Base-by-base conservation (phyloP, 1,139 yeast species). In the Starmera stellimalicola region DNA sequence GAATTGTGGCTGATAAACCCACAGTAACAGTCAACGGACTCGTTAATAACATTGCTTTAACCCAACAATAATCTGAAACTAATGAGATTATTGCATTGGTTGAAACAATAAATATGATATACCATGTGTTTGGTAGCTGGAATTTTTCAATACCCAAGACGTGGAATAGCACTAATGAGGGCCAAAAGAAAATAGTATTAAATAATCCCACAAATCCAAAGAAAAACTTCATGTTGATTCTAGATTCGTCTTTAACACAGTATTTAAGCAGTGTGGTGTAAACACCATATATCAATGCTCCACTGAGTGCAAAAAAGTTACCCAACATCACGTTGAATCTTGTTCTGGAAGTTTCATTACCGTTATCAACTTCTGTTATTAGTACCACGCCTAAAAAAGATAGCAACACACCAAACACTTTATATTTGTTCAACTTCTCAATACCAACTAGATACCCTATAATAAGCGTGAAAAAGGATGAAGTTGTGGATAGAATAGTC, bases 21-120 rank as follows among this genome's bases (percentile, higher is more conserved):
- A 91, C 94, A 0, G 98, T 91, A 3, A 88, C 97, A 0, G 95
- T 88, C 41, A 91, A 65, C 0, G 98, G 98, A 32, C 93, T 79
- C 1, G 98, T 91, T 52, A 91, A 63, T 24, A 91, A 66, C 69
- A 88, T 93, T 1, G 97, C 95, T 45, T 85, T 73, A 29, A 95
- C 95, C 98, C 98, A 91, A 51, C 94, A 77, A 46, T 80, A 85
- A 53, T 91, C 98, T 30, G 94, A 81, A 14, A 87, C 60, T 46
- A 91, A 77, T 0, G 96, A 85, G 27, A 85, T 76, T 18, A 72
- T 50, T 34, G 91, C 83, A 55, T 91, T 91, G 31, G 73, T 45
- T 1, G 70, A 36, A 9, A 91, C 61, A 5, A 87, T 61, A 2
- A 60, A 42, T 54, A 78, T 62, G 3, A 82, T 74, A 31, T 63